These are phyloP conservation scores for Paracoccidioides lutzii DNA, from an alignment of 2,329 filamentous ascomycete species.

Conservation along the genomic window DNA sequence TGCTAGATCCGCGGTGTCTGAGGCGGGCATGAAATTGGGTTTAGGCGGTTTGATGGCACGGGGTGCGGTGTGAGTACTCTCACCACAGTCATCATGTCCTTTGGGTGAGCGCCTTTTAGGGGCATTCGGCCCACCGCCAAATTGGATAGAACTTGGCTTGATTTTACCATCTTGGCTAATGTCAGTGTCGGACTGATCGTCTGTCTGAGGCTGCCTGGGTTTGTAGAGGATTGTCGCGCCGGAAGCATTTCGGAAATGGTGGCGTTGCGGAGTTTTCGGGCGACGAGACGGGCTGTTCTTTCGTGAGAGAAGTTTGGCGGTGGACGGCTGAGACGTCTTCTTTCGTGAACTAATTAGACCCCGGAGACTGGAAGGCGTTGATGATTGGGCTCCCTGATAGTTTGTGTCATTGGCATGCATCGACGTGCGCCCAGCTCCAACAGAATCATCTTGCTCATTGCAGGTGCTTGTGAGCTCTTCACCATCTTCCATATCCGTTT, in stretches of 20 bases:
- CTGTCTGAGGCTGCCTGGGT: constrained; percentile 37
- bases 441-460: constrained; percentile 49
- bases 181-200: background rate
- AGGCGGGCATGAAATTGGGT: constrained; percentile 43
- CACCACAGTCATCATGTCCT: constrained; percentile 17
- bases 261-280: constrained; percentile 27
- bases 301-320: constrained; percentile 29
- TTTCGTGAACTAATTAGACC: constrained; percentile 22
- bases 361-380: constrained; percentile 7
- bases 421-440: constrained; percentile 15
- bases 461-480: constrained; percentile 70
- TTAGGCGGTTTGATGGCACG: constrained; percentile 44
- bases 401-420: constrained; percentile 12
- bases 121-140: background rate
- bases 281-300: constrained; percentile 24
- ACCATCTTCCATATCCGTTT: constrained; percentile 77
- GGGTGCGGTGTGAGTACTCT: constrained; percentile 32
- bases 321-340: constrained; percentile 28
- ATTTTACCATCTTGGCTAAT: background rate
- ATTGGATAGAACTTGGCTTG: background rate
- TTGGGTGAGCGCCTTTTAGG: constrained; percentile 8
- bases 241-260: constrained; percentile 62
- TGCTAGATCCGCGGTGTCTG: constrained; percentile 43
- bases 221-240: constrained; percentile 77
- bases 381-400: constrained; percentile 3